Evolutionary conservation across 2,329 filamentous ascomycete genomes (phyloP).

Genomic region (Tolypocladium tropicale): DNA sequence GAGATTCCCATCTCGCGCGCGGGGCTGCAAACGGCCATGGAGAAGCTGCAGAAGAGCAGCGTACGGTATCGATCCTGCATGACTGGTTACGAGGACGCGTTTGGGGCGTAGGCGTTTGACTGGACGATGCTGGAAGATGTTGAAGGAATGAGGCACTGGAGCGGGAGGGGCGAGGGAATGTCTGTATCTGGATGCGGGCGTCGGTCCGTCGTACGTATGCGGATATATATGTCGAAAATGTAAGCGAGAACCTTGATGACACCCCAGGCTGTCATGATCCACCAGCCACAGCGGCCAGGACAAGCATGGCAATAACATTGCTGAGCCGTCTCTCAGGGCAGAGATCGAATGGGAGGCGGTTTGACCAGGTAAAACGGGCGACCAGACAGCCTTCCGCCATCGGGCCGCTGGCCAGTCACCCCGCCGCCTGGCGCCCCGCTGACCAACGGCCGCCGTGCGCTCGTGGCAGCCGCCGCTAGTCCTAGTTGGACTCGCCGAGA

Average conservation of each 20-base stretch:
- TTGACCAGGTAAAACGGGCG: no score
- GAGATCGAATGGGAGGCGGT: no score
- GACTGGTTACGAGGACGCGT: slow-evolving; percentile 58
- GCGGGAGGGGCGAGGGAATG: not conserved
- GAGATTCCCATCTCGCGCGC: slow-evolving; percentile 63
- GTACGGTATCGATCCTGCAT: slow-evolving; percentile 70
- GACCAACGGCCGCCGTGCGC: not conserved
- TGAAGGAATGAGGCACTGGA: not conserved
- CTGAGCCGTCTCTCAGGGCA: no score
- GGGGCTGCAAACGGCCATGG: slow-evolving; percentile 59
- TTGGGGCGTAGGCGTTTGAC: slow-evolving; percentile 35
- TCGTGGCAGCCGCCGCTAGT: not conserved
- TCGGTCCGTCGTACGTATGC: no score
- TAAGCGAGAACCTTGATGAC: not conserved
- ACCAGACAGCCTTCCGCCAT: not conserved
- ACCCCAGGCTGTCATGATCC: no score
- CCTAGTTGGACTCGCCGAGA: slow-evolving; percentile 6
- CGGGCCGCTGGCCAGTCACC: not conserved
- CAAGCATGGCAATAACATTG: not conserved
- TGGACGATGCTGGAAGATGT: not conserved
- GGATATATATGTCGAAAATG: not conserved
- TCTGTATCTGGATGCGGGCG: not conserved
- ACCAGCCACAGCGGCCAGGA: not conserved
- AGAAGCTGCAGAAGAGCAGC: slow-evolving; percentile 58
- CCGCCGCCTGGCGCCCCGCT: not conserved